A percentile compares a stretch with the other conserved stretches of the same genome.
Conservation (phyloP, 306 rosid species). For the Pyrus pyrifolia region DNA sequence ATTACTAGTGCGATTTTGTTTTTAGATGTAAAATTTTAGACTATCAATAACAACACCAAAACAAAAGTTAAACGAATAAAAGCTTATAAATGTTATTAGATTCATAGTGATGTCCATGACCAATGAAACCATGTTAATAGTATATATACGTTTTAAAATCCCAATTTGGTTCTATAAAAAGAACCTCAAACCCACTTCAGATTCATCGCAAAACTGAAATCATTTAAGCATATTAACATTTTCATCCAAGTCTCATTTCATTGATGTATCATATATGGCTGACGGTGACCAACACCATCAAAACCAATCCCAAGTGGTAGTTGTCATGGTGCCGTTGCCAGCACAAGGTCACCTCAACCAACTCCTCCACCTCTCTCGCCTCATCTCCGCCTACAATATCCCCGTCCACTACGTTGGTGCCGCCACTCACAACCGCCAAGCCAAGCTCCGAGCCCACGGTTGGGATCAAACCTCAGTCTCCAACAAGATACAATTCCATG, state of each 20-base stretch:
- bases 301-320: constrained; percentile 26
- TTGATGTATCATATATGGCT: constrained; percentile 11
- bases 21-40: too few species aligned
- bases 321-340: constrained; percentile 59
- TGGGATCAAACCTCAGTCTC: constrained; percentile 31
- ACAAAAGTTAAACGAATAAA: too few species aligned
- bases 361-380: constrained; percentile 71
- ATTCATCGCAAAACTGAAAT: neutral
- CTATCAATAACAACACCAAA: neutral
- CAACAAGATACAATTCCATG: constrained; percentile 40
- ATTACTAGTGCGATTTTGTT: too few species aligned
- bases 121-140: neutral
- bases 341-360: constrained; percentile 90
- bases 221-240: neutral
- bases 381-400: constrained; percentile 32
- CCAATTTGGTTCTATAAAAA: neutral
- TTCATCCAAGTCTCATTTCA: neutral
- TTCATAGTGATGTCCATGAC: neutral
- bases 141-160: too few species aligned
- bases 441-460: constrained; percentile 40
- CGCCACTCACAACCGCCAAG: constrained; percentile 52
- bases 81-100: neutral
- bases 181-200: neutral
- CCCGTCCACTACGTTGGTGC: constrained; percentile 60
- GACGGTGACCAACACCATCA: neutral